Conservation (phyloP, 441 rosid species). For the Gossypium schwendimanii region DNA sequence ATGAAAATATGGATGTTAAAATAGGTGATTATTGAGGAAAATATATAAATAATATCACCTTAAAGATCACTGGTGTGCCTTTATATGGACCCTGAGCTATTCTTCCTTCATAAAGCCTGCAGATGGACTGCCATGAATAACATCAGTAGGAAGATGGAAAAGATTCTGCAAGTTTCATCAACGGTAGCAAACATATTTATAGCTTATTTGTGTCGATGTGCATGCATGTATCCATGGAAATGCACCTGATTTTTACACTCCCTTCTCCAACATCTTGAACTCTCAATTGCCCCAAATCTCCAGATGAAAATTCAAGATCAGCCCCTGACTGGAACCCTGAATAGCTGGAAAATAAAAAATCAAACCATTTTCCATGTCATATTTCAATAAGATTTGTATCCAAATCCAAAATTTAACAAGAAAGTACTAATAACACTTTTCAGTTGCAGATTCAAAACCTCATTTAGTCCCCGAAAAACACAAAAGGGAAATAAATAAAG, state of each 20-base stretch:
- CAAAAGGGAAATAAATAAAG: background rate
- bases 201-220: background rate
- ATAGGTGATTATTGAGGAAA: background rate
- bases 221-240: slow-evolving; percentile 13
- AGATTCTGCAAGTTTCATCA: background rate
- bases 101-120: slow-evolving; percentile 93
- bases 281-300: slow-evolving; percentile 42
- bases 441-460: background rate
- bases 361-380: background rate
- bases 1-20: background rate
- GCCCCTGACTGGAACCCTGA: slow-evolving; percentile 47
- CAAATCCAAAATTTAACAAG: background rate
- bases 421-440: background rate
- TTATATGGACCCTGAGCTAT: slow-evolving; percentile 63
- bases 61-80: slow-evolving; percentile 63
- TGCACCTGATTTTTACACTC: slow-evolving; percentile 70
- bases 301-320: slow-evolving; percentile 37
- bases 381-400: background rate
- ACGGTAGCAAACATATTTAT: background rate
- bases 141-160: slow-evolving; percentile 26
- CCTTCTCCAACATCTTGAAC: slow-evolving; percentile 88
- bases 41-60: slow-evolving; percentile 35
- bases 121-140: slow-evolving; percentile 51
- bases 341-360: slow-evolving; percentile 35
- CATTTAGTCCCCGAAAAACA: background rate